Evolutionary conservation across 2,329 filamentous ascomycete species (phyloP).

Genomic region (Phialophora expanda): DNA sequence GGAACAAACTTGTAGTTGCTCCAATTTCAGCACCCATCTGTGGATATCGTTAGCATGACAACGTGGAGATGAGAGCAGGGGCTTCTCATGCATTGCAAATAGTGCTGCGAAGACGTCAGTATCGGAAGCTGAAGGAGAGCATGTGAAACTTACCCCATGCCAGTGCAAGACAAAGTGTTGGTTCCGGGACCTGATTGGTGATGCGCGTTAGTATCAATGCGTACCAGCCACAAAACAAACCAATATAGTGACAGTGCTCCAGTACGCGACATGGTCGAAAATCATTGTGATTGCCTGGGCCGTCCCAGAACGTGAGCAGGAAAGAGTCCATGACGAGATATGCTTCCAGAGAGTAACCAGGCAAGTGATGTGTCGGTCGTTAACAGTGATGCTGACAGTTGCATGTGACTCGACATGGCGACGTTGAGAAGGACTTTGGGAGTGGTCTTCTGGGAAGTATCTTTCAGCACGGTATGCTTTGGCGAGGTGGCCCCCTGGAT

Average conservation of each 20-base stretch:
- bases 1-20: conserved; percentile 86
- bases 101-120: background rate
- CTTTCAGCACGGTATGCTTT: background rate
- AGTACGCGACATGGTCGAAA: background rate
- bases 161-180: conserved; percentile 76
- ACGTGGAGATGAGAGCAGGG: background rate
- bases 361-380: background rate
- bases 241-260: background rate
- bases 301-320: background rate
- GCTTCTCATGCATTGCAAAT: background rate
- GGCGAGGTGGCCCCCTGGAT: background rate
- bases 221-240: conserved; percentile 41
- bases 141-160: conserved; percentile 66
- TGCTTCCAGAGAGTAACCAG: background rate
- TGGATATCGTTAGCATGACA: conserved; percentile 6
- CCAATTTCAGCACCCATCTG: conserved; percentile 46
- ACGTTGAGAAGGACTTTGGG: background rate
- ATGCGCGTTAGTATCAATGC: conserved; percentile 38
- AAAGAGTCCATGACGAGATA: background rate
- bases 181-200: conserved; percentile 67
- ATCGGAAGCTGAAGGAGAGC: background rate
- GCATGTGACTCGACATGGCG: too few relatives aligned
- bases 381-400: background rate
- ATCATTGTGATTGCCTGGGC: background rate
- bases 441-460: background rate